phyloP scores from a whole-genome alignment of 768 basidiomycete species.

The Mycena polygramma region DNA sequence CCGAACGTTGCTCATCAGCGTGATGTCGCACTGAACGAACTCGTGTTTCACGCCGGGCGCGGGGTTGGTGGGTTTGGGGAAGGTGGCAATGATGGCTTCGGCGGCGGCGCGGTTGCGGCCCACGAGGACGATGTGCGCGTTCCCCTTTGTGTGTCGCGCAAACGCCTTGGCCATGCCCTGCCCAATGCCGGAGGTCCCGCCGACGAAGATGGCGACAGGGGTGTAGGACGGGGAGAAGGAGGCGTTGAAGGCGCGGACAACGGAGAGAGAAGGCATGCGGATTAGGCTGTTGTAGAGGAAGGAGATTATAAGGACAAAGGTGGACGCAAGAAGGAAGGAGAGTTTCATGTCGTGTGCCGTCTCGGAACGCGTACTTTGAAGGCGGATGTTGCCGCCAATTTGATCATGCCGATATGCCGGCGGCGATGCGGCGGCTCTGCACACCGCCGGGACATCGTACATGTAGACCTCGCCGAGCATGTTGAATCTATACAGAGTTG shows the following conservation, averaged over 20 bases:
- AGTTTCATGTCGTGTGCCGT: neutral
- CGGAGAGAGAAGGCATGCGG: slow-evolving; percentile 33
- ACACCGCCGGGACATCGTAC: too few relatives aligned
- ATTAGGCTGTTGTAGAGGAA: neutral
- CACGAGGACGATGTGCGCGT: slow-evolving; percentile 52
- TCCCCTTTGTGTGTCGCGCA: slow-evolving; percentile 49
- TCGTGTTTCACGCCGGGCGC: slow-evolving; percentile 40
- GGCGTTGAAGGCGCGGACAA: slow-evolving; percentile 35
- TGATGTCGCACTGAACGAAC: slow-evolving; percentile 51
- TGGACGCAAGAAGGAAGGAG: neutral
- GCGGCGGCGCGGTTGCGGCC: slow-evolving; percentile 51
- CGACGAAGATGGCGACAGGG: slow-evolving; percentile 34
- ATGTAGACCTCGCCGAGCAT: too few relatives aligned
- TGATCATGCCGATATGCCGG: too few relatives aligned
- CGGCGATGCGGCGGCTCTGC: too few relatives aligned
- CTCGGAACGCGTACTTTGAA: too few relatives aligned
- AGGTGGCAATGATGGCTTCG: slow-evolving; percentile 45
- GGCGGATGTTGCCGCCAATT: too few relatives aligned
- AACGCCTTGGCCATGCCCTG: slow-evolving; percentile 48
- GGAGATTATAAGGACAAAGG: neutral
- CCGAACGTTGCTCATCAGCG: slow-evolving; percentile 50
- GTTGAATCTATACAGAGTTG: too few relatives aligned
- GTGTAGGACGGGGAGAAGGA: slow-evolving; percentile 9
- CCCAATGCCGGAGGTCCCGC: slow-evolving; percentile 39
- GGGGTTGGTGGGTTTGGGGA: slow-evolving; percentile 21